Conservation (phyloP, 2,329 filamentous ascomycete species). For the Xylaria sp. region DNA sequence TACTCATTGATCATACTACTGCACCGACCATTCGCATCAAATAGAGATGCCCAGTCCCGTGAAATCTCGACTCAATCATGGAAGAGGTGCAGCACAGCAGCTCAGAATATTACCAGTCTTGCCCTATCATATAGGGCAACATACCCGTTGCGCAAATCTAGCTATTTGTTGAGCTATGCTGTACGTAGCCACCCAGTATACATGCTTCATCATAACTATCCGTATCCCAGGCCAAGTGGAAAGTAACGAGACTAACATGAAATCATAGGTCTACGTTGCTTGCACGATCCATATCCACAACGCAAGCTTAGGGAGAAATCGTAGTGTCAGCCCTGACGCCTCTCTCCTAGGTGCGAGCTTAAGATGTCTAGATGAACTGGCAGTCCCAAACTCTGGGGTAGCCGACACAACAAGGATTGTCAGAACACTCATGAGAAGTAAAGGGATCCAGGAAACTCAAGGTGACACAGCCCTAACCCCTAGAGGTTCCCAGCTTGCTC, state of each 20-base stretch:
- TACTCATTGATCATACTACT: not conserved
- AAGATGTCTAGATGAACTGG: not conserved
- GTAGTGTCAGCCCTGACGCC: not conserved
- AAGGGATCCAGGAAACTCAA: conserved; percentile 2
- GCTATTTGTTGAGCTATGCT: not conserved
- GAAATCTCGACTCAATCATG: not conserved
- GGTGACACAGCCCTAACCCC: not conserved
- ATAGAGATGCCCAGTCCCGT: not conserved
- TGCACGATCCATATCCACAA: not conserved
- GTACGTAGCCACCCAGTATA: not conserved
- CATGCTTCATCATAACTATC: not conserved
- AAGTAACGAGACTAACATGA: not conserved
- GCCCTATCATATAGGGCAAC: not conserved
- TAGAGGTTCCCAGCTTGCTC: not conserved
- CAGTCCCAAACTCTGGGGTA: not conserved
- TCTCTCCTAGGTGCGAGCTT: not conserved
- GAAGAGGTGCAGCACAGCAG: not conserved
- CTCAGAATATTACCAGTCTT: not conserved
- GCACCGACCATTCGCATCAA: conserved; percentile 1
- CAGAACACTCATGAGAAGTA: not conserved
- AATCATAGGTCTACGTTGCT: not conserved
- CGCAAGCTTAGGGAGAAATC: not conserved
- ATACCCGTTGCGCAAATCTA: not conserved
- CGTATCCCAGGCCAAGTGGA: not conserved
- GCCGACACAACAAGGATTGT: not conserved